phyloP scores from a whole-genome alignment of 306 rosid genomes.

The Inga laurina region DNA sequence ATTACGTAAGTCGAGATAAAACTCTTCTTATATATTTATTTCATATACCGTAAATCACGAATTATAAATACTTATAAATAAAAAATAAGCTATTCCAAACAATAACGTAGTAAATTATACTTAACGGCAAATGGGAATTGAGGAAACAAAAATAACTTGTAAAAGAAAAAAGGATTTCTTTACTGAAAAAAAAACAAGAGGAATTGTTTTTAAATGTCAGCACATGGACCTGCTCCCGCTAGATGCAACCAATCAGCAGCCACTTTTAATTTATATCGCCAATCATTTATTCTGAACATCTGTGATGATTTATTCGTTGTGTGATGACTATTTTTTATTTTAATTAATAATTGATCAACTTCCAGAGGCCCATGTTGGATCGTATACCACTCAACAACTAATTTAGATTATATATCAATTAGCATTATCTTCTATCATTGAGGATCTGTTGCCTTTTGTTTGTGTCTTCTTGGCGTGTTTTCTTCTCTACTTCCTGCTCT shows the following conservation, averaged over 20 bases:
- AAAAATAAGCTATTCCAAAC: too few relatives aligned
- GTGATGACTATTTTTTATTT: neutral
- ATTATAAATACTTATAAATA: too few relatives aligned
- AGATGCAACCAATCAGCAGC: slow-evolving; percentile 11
- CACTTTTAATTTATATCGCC: neutral
- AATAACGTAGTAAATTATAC: too few relatives aligned
- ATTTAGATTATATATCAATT: neutral
- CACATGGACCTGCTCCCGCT: neutral
- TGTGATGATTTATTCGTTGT: neutral
- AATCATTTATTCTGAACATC: slow-evolving; percentile 35
- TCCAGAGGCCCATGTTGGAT: neutral
- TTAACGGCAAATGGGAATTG: too few relatives aligned
- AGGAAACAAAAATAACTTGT: neutral
- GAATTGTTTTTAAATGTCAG: neutral
- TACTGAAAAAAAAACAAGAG: neutral
- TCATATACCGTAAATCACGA: too few relatives aligned
- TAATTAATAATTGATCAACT: neutral
- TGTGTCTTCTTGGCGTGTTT: neutral
- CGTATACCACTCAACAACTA: neutral
- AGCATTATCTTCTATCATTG: neutral
- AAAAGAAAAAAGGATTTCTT: neutral
- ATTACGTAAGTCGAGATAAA: too few relatives aligned
- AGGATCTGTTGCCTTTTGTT: neutral
- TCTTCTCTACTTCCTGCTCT: neutral
- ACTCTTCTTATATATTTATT: too few relatives aligned